Percentiles rank a stretch among this genome's conserved stretches.
These are phyloP conservation scores for Skeletonema potamos DNA, from an alignment of 108 stramenopile species.

Conservation along the genomic window DNA sequence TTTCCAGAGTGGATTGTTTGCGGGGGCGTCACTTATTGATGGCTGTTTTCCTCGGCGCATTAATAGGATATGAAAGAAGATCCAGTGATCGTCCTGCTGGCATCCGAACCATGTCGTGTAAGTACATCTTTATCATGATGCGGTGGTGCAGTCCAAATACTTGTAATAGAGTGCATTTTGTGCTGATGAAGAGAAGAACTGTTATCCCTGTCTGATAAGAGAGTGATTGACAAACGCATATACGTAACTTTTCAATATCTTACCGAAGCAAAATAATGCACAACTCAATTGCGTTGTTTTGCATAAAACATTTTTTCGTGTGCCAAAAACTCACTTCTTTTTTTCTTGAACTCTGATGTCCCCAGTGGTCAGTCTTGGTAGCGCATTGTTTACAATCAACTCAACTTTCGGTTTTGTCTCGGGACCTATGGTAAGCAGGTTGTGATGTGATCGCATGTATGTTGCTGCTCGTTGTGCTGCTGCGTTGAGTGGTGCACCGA, in stretches of 20 bases:
- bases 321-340: not conserved
- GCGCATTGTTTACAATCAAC: slow-evolving; percentile 86
- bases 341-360: not conserved
- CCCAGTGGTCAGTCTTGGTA: slow-evolving; percentile 77
- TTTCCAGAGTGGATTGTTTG: slow-evolving; percentile 39
- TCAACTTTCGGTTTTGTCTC: slow-evolving; percentile 77
- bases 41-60: slow-evolving; percentile 41
- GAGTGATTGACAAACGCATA: not conserved
- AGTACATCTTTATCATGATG: too few relatives aligned
- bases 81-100: slow-evolving; percentile 65
- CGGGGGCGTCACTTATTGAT: slow-evolving; percentile 36
- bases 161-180: slow-evolving; percentile 53
- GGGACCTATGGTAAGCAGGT: slow-evolving; percentile 69
- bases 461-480: too few relatives aligned
- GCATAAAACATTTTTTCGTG: not conserved
- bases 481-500: too few relatives aligned
- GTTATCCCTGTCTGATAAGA: not conserved
- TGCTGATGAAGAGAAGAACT: slow-evolving; percentile 30
- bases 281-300: not conserved
- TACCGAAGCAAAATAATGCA: not conserved
- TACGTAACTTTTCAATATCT: slow-evolving; percentile 2
- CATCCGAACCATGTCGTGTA: slow-evolving; percentile 64
- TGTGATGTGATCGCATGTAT: too few relatives aligned
- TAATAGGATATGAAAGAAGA: slow-evolving; percentile 62
- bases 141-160: too few relatives aligned